These are phyloP conservation scores for Chenopodium album DNA, from an alignment of 148 eudicot species.

Conservation along the genomic window DNA sequence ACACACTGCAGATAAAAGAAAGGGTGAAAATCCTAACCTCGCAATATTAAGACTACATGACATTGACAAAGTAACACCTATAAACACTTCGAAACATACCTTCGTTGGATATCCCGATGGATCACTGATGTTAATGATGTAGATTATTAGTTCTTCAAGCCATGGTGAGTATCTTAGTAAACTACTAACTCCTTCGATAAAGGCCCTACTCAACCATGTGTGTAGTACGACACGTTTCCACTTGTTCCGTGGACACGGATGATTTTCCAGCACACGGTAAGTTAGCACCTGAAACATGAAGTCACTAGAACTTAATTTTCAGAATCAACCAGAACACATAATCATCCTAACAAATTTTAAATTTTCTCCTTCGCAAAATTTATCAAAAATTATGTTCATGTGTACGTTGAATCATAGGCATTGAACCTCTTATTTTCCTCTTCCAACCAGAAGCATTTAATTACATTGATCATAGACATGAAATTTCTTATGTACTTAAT, in stretches of 20 bases:
- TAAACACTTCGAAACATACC: background rate
- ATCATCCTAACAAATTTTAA: no score
- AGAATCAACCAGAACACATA: no score
- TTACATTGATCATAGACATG: background rate
- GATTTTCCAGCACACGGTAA: background rate
- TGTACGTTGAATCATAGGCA: no score
- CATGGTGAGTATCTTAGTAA: slow-evolving; percentile 3
- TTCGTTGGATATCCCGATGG: background rate
- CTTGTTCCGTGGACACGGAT: background rate
- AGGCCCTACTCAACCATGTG: background rate
- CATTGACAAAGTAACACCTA: background rate
- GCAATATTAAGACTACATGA: background rate
- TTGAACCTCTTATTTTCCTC: no score
- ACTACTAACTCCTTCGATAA: background rate
- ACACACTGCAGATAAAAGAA: background rate
- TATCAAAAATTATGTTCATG: no score
- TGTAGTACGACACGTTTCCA: background rate
- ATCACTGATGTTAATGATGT: background rate
- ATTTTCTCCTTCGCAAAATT: no score
- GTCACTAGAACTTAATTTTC: no score
- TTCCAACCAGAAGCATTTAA: background rate
- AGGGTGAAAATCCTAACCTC: background rate
- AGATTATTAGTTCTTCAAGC: slow-evolving; percentile 3
- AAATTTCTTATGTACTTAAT: background rate
- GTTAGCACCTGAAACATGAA: no score